Evolutionary conservation across 192 early-diverging fungal species (phyloP).

Genomic region (Coemansia asiatica): DNA sequence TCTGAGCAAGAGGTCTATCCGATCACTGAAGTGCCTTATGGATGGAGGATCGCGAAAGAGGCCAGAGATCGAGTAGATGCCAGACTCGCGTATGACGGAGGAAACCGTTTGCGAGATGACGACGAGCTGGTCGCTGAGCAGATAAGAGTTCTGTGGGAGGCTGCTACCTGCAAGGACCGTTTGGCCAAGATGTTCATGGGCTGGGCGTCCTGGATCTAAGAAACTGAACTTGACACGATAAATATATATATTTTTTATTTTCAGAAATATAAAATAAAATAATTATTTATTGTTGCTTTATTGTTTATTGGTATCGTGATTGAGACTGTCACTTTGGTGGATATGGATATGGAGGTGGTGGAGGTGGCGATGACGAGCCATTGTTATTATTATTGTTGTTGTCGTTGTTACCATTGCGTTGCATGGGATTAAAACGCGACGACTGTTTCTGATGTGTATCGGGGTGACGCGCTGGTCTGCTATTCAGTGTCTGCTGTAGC

Average conservation of each 20-base stretch:
- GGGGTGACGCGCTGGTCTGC: constrained; percentile 21
- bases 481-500: neutral
- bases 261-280: neutral
- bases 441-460: constrained; percentile 14
- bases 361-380: constrained; percentile 13
- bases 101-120: neutral
- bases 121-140: constrained; percentile 17
- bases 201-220: constrained; percentile 44
- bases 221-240: neutral
- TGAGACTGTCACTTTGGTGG: constrained; percentile 2
- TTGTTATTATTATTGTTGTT: neutral
- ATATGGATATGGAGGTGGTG: neutral
- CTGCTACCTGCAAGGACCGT: constrained; percentile 17
- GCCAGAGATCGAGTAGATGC: constrained; percentile 32
- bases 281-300: neutral
- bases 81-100: constrained; percentile 21
- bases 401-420: constrained; percentile 10
- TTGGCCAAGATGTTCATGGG: constrained; percentile 39
- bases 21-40: constrained; percentile 22
- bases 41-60: constrained; percentile 38
- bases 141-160: constrained; percentile 23
- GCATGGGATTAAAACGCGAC: constrained; percentile 44
- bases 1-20: neutral
- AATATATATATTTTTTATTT: neutral
- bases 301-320: neutral